Conservation (phyloP, 2,329 filamentous ascomycete genomes). For the Trichoderma sp. region DNA sequence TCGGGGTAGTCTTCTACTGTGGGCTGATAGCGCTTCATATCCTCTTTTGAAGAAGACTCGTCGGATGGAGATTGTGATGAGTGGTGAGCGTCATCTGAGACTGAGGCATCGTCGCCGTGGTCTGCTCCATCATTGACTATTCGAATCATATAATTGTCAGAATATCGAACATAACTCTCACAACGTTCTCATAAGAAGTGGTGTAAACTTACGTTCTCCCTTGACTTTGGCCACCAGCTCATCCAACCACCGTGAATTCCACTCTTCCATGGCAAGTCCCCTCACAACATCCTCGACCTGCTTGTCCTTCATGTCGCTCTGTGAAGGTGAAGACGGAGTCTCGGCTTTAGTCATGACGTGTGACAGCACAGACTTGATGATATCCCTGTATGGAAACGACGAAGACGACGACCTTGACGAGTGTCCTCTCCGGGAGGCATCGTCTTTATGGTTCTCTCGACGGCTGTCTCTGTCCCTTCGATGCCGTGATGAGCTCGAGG, state of each 20-base stretch:
- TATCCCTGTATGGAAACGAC: background rate
- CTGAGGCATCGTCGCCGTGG: background rate
- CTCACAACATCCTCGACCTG: constrained; percentile 23
- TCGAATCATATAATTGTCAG: background rate
- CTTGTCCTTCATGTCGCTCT: constrained; percentile 12
- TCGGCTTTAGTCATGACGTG: constrained; percentile 2
- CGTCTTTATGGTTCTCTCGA: background rate
- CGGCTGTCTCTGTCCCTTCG: background rate
- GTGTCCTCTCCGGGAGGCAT: background rate
- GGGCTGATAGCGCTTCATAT: constrained; percentile 22
- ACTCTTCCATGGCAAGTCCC: constrained; percentile 19
- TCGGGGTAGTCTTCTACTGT: constrained; percentile 24
- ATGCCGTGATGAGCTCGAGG: background rate
- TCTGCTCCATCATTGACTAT: background rate
- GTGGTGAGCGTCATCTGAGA: background rate
- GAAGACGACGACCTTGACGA: background rate
- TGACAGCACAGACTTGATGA: constrained; percentile 9
- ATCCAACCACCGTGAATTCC: constrained; percentile 18
- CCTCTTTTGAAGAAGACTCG: constrained; percentile 6
- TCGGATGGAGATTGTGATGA: background rate
- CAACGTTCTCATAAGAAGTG: background rate
- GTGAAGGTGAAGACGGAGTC: background rate
- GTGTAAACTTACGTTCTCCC: constrained; percentile 9
- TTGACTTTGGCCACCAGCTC: constrained; percentile 20
- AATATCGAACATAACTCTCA: background rate